A percentile compares a stretch with the other conserved stretches of the same genome.
Conservation (phyloP, 2,329 filamentous ascomycete genomes). For the Aspergillus fructus region DNA sequence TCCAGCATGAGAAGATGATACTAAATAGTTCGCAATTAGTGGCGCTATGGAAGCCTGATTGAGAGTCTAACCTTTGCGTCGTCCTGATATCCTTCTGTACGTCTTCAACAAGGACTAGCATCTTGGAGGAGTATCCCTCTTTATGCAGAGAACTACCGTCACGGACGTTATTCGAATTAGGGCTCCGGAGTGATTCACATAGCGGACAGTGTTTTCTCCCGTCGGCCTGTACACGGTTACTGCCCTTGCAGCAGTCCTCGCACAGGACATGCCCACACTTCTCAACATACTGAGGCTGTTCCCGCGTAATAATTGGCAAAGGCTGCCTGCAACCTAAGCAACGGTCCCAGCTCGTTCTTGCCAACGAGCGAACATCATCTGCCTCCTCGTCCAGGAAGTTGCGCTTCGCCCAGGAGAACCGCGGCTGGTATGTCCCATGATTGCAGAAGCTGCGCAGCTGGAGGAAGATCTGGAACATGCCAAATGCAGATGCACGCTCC, state of each 20-base stretch:
- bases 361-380: slow-evolving; percentile 3
- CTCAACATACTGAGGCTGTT: neutral
- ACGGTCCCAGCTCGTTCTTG: neutral
- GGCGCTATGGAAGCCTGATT: neutral
- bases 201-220: neutral
- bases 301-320: neutral
- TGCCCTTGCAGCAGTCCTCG: slow-evolving; percentile 1
- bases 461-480: slow-evolving; percentile 43
- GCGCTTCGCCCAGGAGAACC: slow-evolving; percentile 4
- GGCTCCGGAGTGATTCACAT: neutral
- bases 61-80: slow-evolving; percentile 27
- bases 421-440: slow-evolving; percentile 6
- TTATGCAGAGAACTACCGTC: neutral
- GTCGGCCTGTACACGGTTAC: neutral
- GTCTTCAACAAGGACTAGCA: slow-evolving; percentile 28
- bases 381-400: slow-evolving; percentile 4
- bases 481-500: slow-evolving; percentile 28
- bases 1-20: slow-evolving; percentile 52
- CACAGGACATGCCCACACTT: slow-evolving; percentile 10
- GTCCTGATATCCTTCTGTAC: slow-evolving; percentile 25
- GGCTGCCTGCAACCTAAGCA: slow-evolving; percentile 4
- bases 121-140: slow-evolving; percentile 4
- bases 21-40: slow-evolving; percentile 22
- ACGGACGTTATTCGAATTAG: neutral
- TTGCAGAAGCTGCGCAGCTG: slow-evolving; percentile 10